phyloP scores from a whole-genome alignment of 1,139 yeast species.

The Magnusiomyces magnusii region DNA sequence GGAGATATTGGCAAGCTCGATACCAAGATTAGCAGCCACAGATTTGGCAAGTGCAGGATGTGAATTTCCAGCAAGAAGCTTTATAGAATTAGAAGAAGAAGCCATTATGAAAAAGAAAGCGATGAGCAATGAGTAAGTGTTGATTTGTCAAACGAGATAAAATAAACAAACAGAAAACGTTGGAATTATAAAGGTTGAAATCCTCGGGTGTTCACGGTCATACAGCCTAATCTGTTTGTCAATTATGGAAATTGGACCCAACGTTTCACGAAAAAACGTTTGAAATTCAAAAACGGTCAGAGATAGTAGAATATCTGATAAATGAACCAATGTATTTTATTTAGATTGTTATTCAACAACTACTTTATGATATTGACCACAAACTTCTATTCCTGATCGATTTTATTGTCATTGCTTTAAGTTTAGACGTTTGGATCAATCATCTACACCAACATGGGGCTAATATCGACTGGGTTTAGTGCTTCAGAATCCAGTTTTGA shows the following conservation, averaged over 20 bases:
- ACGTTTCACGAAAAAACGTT: too few relatives aligned
- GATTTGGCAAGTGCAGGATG: slow-evolving; percentile 84
- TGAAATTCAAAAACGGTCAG: neutral
- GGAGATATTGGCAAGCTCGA: slow-evolving; percentile 36
- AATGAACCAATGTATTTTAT: neutral
- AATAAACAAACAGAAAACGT: neutral
- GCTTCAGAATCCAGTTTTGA: too few relatives aligned
- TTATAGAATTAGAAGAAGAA: slow-evolving; percentile 58
- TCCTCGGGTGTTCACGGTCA: neutral
- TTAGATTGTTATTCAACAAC: neutral
- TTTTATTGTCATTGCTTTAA: neutral
- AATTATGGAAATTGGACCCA: neutral
- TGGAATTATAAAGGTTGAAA: too few relatives aligned
- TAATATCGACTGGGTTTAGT: too few relatives aligned
- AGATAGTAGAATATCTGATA: neutral
- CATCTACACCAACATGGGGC: too few relatives aligned
- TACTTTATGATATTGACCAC: neutral
- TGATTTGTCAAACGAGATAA: neutral
- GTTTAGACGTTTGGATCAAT: neutral
- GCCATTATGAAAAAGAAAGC: neutral
- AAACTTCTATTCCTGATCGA: neutral
- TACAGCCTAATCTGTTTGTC: neutral
- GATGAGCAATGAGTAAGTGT: too few relatives aligned
- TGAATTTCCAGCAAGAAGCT: slow-evolving; percentile 79
- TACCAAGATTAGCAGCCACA: slow-evolving; percentile 51